These are phyloP conservation scores for Galerina marginata DNA, from an alignment of 768 basidiomycete genomes.

Conservation along the genomic window DNA sequence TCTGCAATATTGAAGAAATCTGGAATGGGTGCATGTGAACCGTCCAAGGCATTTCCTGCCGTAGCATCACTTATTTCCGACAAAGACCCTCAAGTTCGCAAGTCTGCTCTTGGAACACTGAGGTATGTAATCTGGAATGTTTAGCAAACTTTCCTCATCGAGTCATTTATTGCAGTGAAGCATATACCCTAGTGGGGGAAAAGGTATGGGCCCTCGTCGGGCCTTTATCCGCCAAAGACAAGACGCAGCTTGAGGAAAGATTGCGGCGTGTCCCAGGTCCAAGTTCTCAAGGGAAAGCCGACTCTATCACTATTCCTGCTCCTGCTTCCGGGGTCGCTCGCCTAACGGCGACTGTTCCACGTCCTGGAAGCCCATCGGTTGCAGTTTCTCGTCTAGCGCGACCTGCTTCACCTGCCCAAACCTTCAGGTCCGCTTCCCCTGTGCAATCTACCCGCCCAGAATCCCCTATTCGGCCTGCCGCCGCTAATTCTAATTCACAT, in stretches of 20 bases:
- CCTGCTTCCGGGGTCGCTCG: slow-evolving; percentile 52
- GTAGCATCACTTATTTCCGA: slow-evolving; percentile 85
- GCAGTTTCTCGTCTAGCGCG: slow-evolving; percentile 43
- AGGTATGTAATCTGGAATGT: slow-evolving; percentile 54
- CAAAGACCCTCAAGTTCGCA: slow-evolving; percentile 88
- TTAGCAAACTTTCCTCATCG: slow-evolving; percentile 12
- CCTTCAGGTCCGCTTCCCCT: slow-evolving; percentile 48
- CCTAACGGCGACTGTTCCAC: slow-evolving; percentile 43
- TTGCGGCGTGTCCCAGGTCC: slow-evolving; percentile 81
- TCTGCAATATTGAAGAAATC: slow-evolving; percentile 78
- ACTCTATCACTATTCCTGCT: slow-evolving; percentile 47
- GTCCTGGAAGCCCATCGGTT: slow-evolving; percentile 37
- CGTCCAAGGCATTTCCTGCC: slow-evolving; percentile 76
- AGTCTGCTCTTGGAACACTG: slow-evolving; percentile 81
- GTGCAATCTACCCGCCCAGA: slow-evolving; percentile 43
- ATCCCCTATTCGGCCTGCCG: slow-evolving; percentile 44
- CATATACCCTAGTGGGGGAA: slow-evolving; percentile 83
- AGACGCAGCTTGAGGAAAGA: slow-evolving; percentile 90
- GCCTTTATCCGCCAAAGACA: slow-evolving; percentile 80
- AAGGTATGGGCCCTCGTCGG: slow-evolving; percentile 85
- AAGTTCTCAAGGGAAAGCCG: slow-evolving; percentile 50
- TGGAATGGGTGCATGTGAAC: slow-evolving; percentile 83
- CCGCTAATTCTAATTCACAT: slow-evolving; percentile 14
- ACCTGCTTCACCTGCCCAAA: slow-evolving; percentile 53
- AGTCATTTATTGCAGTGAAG: slow-evolving; percentile 57